Evolutionary conservation across 1,139 yeast genomes (phyloP).

Genomic region (Suhomyces panamericanus): DNA sequence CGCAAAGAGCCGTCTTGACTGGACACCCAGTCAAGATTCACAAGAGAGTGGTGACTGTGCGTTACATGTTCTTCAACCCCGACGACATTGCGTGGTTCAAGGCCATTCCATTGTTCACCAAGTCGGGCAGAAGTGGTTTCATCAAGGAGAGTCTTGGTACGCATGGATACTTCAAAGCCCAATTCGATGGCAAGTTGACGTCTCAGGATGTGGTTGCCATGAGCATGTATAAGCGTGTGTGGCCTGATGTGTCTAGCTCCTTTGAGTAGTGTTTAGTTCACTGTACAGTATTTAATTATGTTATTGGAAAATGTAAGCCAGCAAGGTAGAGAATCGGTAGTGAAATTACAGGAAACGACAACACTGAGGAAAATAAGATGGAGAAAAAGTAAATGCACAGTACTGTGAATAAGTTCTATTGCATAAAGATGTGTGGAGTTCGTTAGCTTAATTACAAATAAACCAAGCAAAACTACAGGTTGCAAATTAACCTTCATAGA

Average conservation of each 20-base stretch:
- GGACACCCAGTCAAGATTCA: slow-evolving; percentile 97
- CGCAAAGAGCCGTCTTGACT: slow-evolving; percentile 85
- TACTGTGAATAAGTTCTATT: too few relatives aligned
- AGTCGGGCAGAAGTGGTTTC: slow-evolving; percentile 88
- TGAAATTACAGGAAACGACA: too few relatives aligned
- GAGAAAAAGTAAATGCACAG: too few relatives aligned
- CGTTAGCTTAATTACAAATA: too few relatives aligned
- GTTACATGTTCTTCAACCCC: slow-evolving; percentile 96
- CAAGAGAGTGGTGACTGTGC: slow-evolving; percentile 84
- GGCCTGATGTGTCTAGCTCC: slow-evolving; percentile 61
- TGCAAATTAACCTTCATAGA: too few relatives aligned
- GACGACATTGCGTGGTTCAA: slow-evolving; percentile 90
- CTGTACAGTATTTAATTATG: slow-evolving; percentile 4
- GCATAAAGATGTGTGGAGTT: too few relatives aligned
- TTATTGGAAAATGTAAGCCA: background rate
- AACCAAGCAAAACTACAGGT: too few relatives aligned
- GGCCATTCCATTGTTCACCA: slow-evolving; percentile 89
- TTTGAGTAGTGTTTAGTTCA: slow-evolving; percentile 20
- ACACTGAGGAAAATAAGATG: too few relatives aligned
- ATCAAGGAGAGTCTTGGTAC: slow-evolving; percentile 96
- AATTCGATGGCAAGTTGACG: slow-evolving; percentile 85
- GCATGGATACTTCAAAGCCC: slow-evolving; percentile 96
- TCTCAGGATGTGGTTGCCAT: slow-evolving; percentile 94
- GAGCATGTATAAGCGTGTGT: slow-evolving; percentile 90
- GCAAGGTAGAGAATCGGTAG: too few relatives aligned